Conservation (phyloP, 2,329 filamentous ascomycete genomes). For the Cytospora piceae region DNA sequence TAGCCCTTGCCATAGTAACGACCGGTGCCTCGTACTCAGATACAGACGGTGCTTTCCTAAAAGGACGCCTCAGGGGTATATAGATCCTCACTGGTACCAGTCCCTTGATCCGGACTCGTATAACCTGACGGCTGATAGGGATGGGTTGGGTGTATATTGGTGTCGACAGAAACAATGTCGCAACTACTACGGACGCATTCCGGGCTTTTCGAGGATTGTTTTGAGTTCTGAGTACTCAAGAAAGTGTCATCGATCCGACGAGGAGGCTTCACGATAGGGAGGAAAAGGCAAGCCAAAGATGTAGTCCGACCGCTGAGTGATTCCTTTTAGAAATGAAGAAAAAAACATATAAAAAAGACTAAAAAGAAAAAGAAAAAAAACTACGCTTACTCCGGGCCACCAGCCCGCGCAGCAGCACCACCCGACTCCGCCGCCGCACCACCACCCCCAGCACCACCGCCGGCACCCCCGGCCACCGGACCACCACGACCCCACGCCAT, state of each 20-base stretch:
- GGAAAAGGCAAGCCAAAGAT: background rate
- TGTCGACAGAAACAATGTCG: background rate
- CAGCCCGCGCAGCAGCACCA: no score
- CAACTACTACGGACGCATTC: background rate
- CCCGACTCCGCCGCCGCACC: no score
- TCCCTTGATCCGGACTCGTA: background rate
- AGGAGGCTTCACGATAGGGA: background rate
- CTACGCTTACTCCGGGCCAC: no score
- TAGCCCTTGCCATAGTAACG: constrained; percentile 4
- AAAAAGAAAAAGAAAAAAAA: no score
- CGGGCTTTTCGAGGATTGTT: background rate
- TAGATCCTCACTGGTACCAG: background rate
- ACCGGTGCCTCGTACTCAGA: constrained; percentile 2
- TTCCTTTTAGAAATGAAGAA: no score
- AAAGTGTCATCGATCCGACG: background rate
- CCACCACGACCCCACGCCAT: no score
- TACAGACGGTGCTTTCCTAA: background rate
- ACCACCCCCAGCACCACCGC: no score
- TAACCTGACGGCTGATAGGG: background rate
- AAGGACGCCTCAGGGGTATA: background rate
- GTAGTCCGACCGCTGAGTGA: no score
- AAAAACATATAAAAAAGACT: no score
- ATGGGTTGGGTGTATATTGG: constrained; percentile 2
- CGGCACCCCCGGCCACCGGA: no score
- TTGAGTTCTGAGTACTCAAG: background rate